Evolutionary conservation across 2,329 filamentous ascomycete genomes (phyloP), one percentile per base, ranked within the genome.

Genomic region (Zymoseptoria crescenta): DNA sequence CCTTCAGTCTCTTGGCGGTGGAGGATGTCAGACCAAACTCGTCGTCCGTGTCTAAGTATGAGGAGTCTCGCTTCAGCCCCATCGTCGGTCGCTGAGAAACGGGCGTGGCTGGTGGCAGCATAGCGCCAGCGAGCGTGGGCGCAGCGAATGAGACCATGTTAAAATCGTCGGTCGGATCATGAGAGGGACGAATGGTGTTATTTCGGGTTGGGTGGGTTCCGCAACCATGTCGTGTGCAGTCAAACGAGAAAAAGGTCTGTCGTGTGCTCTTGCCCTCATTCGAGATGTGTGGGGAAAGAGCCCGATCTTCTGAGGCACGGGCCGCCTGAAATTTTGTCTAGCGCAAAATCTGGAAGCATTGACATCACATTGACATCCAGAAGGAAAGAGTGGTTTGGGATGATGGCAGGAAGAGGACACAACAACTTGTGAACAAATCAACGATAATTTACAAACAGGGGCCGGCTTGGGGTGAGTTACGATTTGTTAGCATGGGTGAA

Each of bases 1-100:
- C 79, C 55, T 74, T 76, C 45, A 74, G 72, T 60, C 73, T 72
- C 66, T 81, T 81, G 49, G 69, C 70, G 41, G 75, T 72, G 56
- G 68, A 72, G 8, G 67, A 65, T 3, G 71, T 67, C 9, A 73
- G 63, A 53, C 61, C 61, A 5, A 68, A 65, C 54, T 72, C 70
- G 55, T 75, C 73, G 57, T 72, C 70, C 59, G 69, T 71, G 57
- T 73, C 70, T 41, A 74, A 60, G 56, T 71, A 70, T 13, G 72
- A 72, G 61, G 67, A 70, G 60, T 74, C 69, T 64, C 72, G 70
- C 60, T 74, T 74, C 56, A 73, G 56, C 52, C 68, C 65, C 55
- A 70, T 67, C 48, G 70, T 70, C 16, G 71, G 70, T 53, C 70
- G 67, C 60, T 67, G 64, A 49, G 67, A 58, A 52, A 68, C 59